Evolutionary conservation across 257 asterid genomes (phyloP), one percentile per base, ranked within the genome.

Genomic region (Prunella vulgaris): DNA sequence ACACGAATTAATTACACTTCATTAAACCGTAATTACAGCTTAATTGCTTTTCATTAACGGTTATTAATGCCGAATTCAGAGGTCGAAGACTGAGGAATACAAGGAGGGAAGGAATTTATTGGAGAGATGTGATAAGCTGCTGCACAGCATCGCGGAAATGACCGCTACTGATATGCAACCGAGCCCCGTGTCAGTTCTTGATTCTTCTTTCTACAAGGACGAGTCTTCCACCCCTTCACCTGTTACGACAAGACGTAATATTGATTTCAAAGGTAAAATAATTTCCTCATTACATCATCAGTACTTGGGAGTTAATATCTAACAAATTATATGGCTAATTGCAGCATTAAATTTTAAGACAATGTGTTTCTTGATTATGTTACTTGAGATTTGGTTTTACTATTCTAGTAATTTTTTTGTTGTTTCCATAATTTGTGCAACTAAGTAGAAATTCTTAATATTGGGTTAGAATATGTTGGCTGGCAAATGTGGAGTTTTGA

Each of bases 121-220:
- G 83, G 95, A 93, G 82, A 90, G 97, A 71, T 88, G 99, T 51
- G 97, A 86, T 74, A 93, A 90, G 86, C 88, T 93, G 71, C 90
- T 93, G 10, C 82, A 87, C 83, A 90, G 96, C 78, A 90, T 93
- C 21, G 90, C 97, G 4, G 97, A 93, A 77, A 90, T 90, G 83
- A 85, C 72, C 24, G 84, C 91, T 24, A 42, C 78, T 25, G 97
- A 90, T 28, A 71, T 74, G 85, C 98, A 93, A 59, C 89, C 97
- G 10, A 90, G 97, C 77, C 99, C 99, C 4, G 96, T 93, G 54
- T 93, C 99, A 10, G 96, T 93, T 73, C 92, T 93, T 20, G 99
- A 93, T 81, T 85, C 96, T n/a, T 83, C 93, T 14, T 88, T 88
- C 79, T 87, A 88, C 90, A 84, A 78, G 82, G 97, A 92, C 64